These are phyloP conservation scores for Aspergillus novofumigatus DNA, from an alignment of 2,329 filamentous ascomycete species.

Conservation along the genomic window DNA sequence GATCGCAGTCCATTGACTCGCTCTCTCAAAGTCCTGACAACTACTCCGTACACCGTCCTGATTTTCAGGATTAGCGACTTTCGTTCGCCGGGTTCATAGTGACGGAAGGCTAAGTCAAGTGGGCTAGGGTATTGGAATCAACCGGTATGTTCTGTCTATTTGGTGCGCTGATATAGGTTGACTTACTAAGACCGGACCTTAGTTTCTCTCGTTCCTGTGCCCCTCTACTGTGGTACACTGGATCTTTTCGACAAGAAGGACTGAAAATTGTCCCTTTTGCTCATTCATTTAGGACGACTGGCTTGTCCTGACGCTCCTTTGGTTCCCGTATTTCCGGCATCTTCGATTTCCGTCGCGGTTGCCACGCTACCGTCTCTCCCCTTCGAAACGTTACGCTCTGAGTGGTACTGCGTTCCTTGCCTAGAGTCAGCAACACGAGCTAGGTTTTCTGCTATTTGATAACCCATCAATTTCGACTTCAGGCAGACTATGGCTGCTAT, in stretches of 20 bases:
- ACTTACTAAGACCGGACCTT: constrained; percentile 8
- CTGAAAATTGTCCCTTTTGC: constrained; percentile 7
- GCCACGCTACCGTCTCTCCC: neutral
- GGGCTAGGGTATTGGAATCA: constrained; percentile 4
- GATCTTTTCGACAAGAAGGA: constrained; percentile 13
- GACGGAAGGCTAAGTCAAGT: constrained; percentile 19
- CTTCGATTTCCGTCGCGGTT: neutral
- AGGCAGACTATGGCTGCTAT: constrained; percentile 78
- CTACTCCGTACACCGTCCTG: constrained; percentile 12
- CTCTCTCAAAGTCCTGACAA: constrained; percentile 8
- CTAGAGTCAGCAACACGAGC: neutral
- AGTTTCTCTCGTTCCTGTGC: constrained; percentile 23
- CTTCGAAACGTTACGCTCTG: neutral
- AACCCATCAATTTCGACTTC: constrained; percentile 79
- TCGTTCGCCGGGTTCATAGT: constrained; percentile 18
- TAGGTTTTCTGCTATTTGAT: constrained; percentile 63
- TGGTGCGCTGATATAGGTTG: neutral
- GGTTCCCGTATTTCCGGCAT: neutral
- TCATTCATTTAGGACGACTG: constrained; percentile 17
- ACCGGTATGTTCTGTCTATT: neutral
- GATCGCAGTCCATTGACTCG: constrained; percentile 15
- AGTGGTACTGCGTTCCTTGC: neutral
- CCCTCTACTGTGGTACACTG: constrained; percentile 30
- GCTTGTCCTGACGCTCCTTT: constrained; percentile 27
- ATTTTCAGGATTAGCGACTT: constrained; percentile 13